Evolutionary conservation across 805 yeast species (phyloP).

Genomic region (Nakazawaea wyomingensis): DNA sequence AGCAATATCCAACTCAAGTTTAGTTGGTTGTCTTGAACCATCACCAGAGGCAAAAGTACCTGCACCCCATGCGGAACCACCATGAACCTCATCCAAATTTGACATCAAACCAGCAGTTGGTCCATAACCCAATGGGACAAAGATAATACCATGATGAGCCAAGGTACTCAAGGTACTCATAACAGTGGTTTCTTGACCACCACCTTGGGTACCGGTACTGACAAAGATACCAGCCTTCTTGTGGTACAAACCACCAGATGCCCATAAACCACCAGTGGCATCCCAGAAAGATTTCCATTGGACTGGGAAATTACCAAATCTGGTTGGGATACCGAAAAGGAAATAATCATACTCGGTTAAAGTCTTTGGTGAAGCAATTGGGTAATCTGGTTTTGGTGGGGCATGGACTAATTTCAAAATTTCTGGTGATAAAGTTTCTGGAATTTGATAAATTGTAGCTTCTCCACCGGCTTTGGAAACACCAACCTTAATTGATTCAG

Average conservation of each 20-base stretch:
- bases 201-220: conserved; percentile 69
- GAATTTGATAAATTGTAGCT: conserved; percentile 73
- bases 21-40: conserved; percentile 66
- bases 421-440: conserved; percentile 68
- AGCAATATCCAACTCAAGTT: conserved; percentile 61
- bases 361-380: conserved; percentile 52
- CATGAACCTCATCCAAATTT: conserved; percentile 63
- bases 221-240: conserved; percentile 71
- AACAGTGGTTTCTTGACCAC: conserved; percentile 70
- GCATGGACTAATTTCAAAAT: conserved; percentile 63
- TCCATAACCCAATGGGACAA: conserved; percentile 72
- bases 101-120: conserved; percentile 50
- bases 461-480: conserved; percentile 62
- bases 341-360: conserved; percentile 65
- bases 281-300: conserved; percentile 78
- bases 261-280: conserved; percentile 73
- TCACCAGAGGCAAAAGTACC: conserved; percentile 73
- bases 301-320: conserved; percentile 71
- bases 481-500: conserved; percentile 66
- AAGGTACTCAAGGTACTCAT: conserved; percentile 52
- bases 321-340: conserved; percentile 75
- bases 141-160: conserved; percentile 74
- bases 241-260: conserved; percentile 60
- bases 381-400: conserved; percentile 51
- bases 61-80: conserved; percentile 86